Evolutionary conservation across 2,329 filamentous ascomycete species (phyloP).

Genomic region (Sporothrix protearum): DNA sequence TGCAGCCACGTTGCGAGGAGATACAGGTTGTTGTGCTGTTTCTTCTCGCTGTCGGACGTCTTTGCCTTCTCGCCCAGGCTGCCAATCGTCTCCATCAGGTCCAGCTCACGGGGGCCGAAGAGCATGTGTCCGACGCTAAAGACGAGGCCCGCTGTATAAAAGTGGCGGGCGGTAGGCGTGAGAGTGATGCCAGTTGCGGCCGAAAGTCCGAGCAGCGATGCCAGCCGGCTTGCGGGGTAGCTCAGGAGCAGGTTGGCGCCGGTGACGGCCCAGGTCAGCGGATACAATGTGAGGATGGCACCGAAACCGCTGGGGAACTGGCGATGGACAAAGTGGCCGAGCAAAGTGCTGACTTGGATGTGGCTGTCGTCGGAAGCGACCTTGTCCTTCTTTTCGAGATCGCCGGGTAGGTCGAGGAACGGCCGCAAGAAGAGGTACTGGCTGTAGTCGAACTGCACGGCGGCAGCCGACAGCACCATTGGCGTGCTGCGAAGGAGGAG

Average conservation of each 20-base stretch:
- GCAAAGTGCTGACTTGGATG: not conserved
- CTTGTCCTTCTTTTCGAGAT: not conserved
- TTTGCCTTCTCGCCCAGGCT: not conserved
- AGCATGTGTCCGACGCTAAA: constrained; percentile 15
- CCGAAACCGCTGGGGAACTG: constrained; percentile 10
- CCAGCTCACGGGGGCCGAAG: not conserved
- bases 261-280: constrained; percentile 4
- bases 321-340: constrained; percentile 18
- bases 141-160: constrained; percentile 12
- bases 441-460: constrained; percentile 15
- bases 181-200: not conserved
- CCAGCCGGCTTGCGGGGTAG: not conserved
- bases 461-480: constrained; percentile 16
- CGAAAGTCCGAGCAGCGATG: not conserved
- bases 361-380: not conserved
- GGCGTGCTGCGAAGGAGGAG: constrained; percentile 12
- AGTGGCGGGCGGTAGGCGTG: not conserved
- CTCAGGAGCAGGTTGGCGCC: not conserved
- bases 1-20: not conserved
- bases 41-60: not conserved
- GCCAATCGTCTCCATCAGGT: constrained; percentile 16
- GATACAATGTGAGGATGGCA: constrained; percentile 17
- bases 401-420: not conserved
- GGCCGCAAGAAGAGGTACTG: constrained; percentile 15
- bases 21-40: not conserved